A percentile compares a stretch with the other conserved stretches of the same genome.
phyloP scores from a whole-genome alignment of 768 basidiomycete species.

The Lyophyllum semitale region DNA sequence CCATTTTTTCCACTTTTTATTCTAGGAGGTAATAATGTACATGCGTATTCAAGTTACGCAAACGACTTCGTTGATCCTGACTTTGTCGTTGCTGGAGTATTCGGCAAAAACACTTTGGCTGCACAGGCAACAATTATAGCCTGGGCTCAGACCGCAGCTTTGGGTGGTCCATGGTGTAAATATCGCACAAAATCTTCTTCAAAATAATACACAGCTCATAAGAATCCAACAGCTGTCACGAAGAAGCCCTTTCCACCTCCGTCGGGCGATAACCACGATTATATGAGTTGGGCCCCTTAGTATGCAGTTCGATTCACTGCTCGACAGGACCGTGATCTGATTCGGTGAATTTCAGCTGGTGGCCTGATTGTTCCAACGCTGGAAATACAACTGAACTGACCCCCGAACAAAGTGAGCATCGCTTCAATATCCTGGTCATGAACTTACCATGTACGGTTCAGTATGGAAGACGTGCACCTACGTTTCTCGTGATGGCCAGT shows the following conservation, averaged over 20 bases:
- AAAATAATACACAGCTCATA: not conserved
- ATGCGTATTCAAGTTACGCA: slow-evolving; percentile 43
- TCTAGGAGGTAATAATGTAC: slow-evolving; percentile 10
- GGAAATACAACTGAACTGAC: slow-evolving; percentile 60
- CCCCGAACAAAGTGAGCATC: slow-evolving; percentile 46
- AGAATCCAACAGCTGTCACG: slow-evolving; percentile 44
- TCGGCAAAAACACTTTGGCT: slow-evolving; percentile 40
- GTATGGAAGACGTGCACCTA: slow-evolving; percentile 66
- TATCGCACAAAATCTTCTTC: slow-evolving; percentile 1
- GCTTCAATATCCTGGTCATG: not conserved
- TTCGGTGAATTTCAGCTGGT: slow-evolving; percentile 39
- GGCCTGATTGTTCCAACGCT: slow-evolving; percentile 63
- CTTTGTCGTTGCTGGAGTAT: slow-evolving; percentile 44
- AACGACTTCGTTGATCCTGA: slow-evolving; percentile 60
- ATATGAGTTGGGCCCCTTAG: slow-evolving; percentile 76
- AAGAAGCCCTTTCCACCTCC: slow-evolving; percentile 49
- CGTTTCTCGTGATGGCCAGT: slow-evolving; percentile 54
- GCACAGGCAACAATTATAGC: slow-evolving; percentile 46
- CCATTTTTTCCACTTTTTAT: slow-evolving; percentile 19
- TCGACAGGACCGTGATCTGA: not conserved
- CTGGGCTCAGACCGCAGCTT: slow-evolving; percentile 47
- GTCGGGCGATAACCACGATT: slow-evolving; percentile 58
- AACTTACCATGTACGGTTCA: slow-evolving; percentile 16
- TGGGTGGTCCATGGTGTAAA: slow-evolving; percentile 59
- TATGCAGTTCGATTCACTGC: slow-evolving; percentile 28